Percentiles rank a stretch among this genome's conserved stretches.
phyloP scores from a whole-genome alignment of 768 basidiomycete species.

The Boletellus ananiceps region DNA sequence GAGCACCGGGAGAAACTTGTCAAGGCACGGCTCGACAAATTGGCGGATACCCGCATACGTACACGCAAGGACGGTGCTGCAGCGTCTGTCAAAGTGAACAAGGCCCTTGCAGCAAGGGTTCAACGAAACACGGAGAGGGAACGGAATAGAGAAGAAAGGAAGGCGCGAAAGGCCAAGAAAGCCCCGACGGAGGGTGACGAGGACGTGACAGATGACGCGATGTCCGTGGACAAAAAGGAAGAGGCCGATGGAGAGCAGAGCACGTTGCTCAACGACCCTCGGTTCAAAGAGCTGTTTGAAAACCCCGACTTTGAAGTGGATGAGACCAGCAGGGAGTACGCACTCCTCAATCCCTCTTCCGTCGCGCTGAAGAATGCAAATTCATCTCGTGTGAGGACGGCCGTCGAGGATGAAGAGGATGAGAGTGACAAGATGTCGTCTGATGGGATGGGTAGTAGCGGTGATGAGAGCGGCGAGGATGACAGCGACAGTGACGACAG shows the following conservation, averaged over 20 bases:
- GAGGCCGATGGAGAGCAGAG: slow-evolving; percentile 23
- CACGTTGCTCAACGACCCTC: slow-evolving; percentile 74
- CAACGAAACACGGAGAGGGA: slow-evolving; percentile 56
- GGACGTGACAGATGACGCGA: slow-evolving; percentile 30
- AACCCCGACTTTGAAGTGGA: slow-evolving; percentile 92
- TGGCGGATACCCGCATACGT: slow-evolving; percentile 90
- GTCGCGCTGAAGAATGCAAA: slow-evolving; percentile 47
- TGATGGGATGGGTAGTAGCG: slow-evolving; percentile 44
- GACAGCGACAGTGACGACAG: slow-evolving; percentile 44
- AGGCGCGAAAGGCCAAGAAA: slow-evolving; percentile 39
- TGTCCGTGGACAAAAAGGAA: slow-evolving; percentile 28
- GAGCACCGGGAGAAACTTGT: slow-evolving; percentile 90
- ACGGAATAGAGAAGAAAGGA: slow-evolving; percentile 51
- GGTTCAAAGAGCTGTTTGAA: slow-evolving; percentile 88
- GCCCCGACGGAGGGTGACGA: slow-evolving; percentile 32
- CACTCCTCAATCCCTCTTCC: slow-evolving; percentile 87
- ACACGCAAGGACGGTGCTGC: slow-evolving; percentile 52
- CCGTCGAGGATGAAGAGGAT: slow-evolving; percentile 85
- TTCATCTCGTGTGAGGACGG: slow-evolving; percentile 55
- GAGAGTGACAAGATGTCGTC: slow-evolving; percentile 71
- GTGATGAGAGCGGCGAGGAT: slow-evolving; percentile 43
- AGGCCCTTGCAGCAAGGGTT: slow-evolving; percentile 78
- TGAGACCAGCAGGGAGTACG: slow-evolving; percentile 81
- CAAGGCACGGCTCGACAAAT: slow-evolving; percentile 85
- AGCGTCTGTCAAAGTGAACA: slow-evolving; percentile 47